A percentile compares a stretch with the other conserved stretches of the same genome.
Conservation (phyloP, 2,329 filamentous ascomycete species). For the Alternaria triticimaculans region DNA sequence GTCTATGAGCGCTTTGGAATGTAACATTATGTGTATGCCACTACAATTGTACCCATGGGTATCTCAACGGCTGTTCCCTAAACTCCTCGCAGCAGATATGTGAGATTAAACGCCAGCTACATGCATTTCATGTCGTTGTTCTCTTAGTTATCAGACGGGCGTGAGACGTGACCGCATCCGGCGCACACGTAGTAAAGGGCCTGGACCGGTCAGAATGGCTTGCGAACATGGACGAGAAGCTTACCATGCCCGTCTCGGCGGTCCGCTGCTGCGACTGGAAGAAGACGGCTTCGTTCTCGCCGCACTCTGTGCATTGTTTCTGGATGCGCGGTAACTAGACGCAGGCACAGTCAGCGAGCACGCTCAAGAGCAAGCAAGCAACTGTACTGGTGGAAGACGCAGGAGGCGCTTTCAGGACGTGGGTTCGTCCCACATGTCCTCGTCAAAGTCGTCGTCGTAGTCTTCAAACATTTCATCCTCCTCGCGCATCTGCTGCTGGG, state of each 20-base stretch:
- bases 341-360: slow-evolving; percentile 46
- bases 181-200: slow-evolving; percentile 77
- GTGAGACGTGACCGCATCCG: slow-evolving; percentile 87
- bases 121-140: slow-evolving; percentile 29
- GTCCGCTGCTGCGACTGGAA: slow-evolving; percentile 99
- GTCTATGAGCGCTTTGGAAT: slow-evolving; percentile 13
- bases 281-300: slow-evolving; percentile 90
- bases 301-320: slow-evolving; percentile 83
- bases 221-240: neutral
- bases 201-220: slow-evolving; percentile 40
- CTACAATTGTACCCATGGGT: slow-evolving; percentile 44
- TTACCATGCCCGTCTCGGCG: slow-evolving; percentile 96
- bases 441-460: slow-evolving; percentile 33
- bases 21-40: slow-evolving; percentile 39
- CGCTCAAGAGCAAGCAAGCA: slow-evolving; percentile 47
- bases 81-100: slow-evolving; percentile 35
- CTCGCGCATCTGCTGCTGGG: slow-evolving; percentile 23
- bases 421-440: slow-evolving; percentile 39
- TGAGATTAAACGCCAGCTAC: slow-evolving; percentile 40
- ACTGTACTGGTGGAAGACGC: slow-evolving; percentile 32
- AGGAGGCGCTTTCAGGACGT: slow-evolving; percentile 35
- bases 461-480: slow-evolving; percentile 19
- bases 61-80: slow-evolving; percentile 37
- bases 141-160: slow-evolving; percentile 25
- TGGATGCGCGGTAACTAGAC: slow-evolving; percentile 87